Base-by-base conservation (phyloP, 164 flowering plant genomes). In the Nelumbo lutea region DNA sequence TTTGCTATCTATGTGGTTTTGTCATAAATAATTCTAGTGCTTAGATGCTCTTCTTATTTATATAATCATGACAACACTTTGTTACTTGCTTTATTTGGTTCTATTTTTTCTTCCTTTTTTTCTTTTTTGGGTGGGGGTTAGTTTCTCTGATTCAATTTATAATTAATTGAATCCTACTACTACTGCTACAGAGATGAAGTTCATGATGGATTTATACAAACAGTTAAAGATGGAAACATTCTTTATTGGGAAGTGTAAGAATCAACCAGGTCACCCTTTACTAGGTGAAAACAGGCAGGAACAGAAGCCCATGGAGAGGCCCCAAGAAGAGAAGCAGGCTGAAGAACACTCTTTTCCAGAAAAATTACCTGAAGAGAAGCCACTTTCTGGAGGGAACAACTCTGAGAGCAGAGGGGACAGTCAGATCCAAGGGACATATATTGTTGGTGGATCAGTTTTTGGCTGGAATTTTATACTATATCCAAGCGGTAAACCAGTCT, bases 361-460 rank as follows among this genome's bases (percentile, higher is more conserved):
- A 7, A 75, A 69, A 72, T 48, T 75, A 66, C 58, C 61, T 4
- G 86, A 72, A 62, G 75, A 65, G 41, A 70, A 74, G 38, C 57
- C 59, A 59, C 14, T 39, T 6, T 63, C 71, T 15, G 51, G 62
- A 2, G 71, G 65, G 27, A 61, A 61, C 58, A 58, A 14, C 62
- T 65, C 77, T 9, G 82, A 77, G 58, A 77, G 72, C 56, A 75
- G 47, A 62, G 79, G 72, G 57, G 85, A 66, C 53, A 58, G 68
- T 27, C 55, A 27, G 48, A 15, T 42, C 44, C 73, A 59, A 1
- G 86, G 87, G 13, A 46, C 85, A 0, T 79, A 77, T 55, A 65
- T 87, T 55, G 82, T 93, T 70, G 98, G 98, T 59, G 93, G 93
- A 14, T 93, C 98, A 1, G 88, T 93, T 42, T 81, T 87, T 67